Conservation (phyloP, 306 rosid species). For the Trichosanthes cucumerina region DNA sequence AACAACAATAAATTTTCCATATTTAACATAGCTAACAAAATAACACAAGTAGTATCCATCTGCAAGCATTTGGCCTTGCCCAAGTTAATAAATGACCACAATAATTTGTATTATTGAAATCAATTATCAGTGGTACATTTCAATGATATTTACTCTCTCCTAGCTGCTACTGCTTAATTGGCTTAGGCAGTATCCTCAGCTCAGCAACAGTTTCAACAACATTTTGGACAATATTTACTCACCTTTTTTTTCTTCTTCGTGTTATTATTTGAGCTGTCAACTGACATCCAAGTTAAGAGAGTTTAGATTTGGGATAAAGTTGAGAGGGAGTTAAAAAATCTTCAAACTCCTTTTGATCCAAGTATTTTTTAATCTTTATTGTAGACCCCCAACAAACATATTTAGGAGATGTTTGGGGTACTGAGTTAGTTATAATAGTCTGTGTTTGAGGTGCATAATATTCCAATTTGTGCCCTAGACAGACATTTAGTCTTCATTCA, state of each 20-base stretch:
- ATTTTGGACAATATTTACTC: background rate
- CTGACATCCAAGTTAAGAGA: background rate
- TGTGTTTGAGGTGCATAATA: no score
- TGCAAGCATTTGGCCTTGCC: background rate
- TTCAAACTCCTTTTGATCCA: no score
- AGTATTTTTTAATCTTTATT: no score
- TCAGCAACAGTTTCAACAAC: background rate
- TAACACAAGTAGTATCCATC: background rate
- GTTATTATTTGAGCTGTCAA: background rate
- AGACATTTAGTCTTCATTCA: no score
- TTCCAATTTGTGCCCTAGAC: no score
- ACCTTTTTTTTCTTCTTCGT: background rate
- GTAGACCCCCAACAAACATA: no score
- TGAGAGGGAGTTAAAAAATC: no score
- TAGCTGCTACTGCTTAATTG: background rate
- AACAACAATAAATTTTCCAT: background rate
- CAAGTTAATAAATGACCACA: background rate
- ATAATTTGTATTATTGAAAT: conserved; percentile 6
- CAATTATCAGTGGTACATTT: background rate
- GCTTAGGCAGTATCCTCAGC: background rate
- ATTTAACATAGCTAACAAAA: background rate
- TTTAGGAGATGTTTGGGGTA: no score
- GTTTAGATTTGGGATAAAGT: no score
- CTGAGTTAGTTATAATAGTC: no score
- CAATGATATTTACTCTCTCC: conserved; percentile 3